Conservation (phyloP, 2,329 filamentous ascomycete species). For the Arthrobotrys musiformis region DNA sequence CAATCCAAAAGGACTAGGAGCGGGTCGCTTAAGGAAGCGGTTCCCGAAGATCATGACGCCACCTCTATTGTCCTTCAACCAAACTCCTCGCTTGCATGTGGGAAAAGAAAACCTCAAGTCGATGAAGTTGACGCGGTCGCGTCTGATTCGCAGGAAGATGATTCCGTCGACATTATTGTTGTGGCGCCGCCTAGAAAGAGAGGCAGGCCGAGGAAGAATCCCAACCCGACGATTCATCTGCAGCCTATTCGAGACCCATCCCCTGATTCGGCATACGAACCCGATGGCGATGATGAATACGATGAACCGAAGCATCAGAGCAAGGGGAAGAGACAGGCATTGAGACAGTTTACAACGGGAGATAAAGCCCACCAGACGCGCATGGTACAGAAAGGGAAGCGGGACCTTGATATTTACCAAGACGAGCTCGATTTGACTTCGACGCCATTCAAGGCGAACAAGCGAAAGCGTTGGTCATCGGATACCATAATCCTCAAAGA, state of each 20-base stretch:
- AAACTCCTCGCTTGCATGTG: not conserved
- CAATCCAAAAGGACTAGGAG: conserved; percentile 22
- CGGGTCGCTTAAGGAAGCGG: not conserved
- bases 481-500: not conserved
- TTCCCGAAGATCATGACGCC: not conserved
- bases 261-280: conserved; percentile 28
- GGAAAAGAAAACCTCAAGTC: not conserved
- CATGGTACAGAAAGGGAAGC: not conserved
- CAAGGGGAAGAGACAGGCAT: not conserved
- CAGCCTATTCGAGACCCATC: not conserved
- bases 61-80: not conserved
- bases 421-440: conserved; percentile 49
- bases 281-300: conserved; percentile 20
- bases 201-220: conserved; percentile 37
- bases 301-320: conserved; percentile 1
- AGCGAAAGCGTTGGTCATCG: not conserved
- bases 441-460: not conserved
- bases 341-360: not conserved
- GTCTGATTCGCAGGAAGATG: not conserved
- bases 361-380: not conserved
- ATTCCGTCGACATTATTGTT: not conserved
- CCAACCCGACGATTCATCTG: not conserved
- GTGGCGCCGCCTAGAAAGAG: conserved; percentile 17
- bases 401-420: conserved; percentile 33
- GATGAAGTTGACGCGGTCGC: not conserved